These are phyloP conservation scores for Gracilaria gracilis DNA, from an alignment of 23 red algal species.

Conservation along the genomic window DNA sequence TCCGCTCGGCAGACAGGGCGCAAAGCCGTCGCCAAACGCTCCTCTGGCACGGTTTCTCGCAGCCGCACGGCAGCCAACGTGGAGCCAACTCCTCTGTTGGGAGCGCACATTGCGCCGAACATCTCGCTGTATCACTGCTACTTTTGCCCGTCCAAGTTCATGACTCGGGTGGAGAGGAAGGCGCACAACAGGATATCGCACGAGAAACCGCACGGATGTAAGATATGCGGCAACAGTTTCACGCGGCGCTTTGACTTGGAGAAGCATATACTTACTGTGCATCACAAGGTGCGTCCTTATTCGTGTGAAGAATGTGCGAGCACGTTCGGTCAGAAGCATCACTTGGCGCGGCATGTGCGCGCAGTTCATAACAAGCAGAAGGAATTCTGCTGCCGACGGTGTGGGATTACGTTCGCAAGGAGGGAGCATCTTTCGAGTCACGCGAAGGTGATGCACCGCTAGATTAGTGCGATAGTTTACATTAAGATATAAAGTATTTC, in stretches of 20 bases:
- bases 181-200: neutral
- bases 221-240: constrained; percentile 7
- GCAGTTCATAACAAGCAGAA: constrained; percentile 52
- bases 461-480: too few relatives aligned
- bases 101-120: neutral
- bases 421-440: constrained; percentile 48
- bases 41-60: too few relatives aligned
- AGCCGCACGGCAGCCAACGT: too few relatives aligned
- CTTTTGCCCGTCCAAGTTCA: neutral
- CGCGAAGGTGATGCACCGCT: constrained; percentile 15
- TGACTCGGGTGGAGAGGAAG: neutral
- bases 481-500: too few relatives aligned
- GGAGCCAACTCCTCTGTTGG: neutral
- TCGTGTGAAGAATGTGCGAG: constrained; percentile 36
- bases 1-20: too few relatives aligned
- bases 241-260: constrained; percentile 56
- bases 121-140: neutral
- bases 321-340: constrained; percentile 70
- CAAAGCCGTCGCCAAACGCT: too few relatives aligned
- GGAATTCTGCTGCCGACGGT: neutral
- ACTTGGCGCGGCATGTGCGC: constrained; percentile 50
- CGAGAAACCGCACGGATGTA: constrained; percentile 26
- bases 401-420: neutral
- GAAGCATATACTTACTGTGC: constrained; percentile 56
- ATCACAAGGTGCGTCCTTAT: constrained; percentile 53